phyloP scores from a whole-genome alignment of 306 rosid species.

The Elaeagnus macrophylla region DNA sequence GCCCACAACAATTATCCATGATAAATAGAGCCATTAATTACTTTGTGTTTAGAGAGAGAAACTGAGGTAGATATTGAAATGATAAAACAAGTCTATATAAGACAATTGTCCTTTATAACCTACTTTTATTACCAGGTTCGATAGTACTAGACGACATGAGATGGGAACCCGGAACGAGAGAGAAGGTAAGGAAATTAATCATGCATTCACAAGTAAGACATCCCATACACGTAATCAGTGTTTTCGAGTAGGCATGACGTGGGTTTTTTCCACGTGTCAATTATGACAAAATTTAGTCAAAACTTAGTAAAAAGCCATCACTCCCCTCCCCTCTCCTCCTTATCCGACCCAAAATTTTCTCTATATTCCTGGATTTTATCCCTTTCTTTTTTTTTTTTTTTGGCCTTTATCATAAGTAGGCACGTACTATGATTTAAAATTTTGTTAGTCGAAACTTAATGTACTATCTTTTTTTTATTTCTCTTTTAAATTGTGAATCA shows the following conservation, averaged over 20 bases:
- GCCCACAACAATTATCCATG: no score
- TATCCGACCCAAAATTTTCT: background rate
- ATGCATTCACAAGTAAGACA: slow-evolving; percentile 28
- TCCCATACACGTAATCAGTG: slow-evolving; percentile 43
- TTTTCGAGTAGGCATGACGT: slow-evolving; percentile 30
- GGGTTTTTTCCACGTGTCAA: slow-evolving; percentile 34
- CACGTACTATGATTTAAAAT: no score
- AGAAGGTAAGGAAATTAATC: slow-evolving; percentile 24
- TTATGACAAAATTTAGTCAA: no score
- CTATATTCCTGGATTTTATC: background rate
- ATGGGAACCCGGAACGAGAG: slow-evolving; percentile 2
- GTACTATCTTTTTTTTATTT: no score
- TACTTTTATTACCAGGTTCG: background rate
- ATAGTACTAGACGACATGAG: slow-evolving; percentile 6
- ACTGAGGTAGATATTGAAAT: no score
- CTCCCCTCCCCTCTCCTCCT: no score
- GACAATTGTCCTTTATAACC: background rate
- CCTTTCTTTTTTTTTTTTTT: no score
- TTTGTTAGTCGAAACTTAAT: no score
- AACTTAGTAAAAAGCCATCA: background rate
- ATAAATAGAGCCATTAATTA: no score
- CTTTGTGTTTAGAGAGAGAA: background rate
- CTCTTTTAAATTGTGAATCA: no score
- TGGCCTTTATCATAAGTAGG: no score
- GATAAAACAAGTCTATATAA: background rate